Percentiles rank a stretch among this genome's conserved stretches.
These are phyloP conservation scores for Ganoderma resinaceum DNA, from an alignment of 1,284 basidiomycete genomes.

Conservation along the genomic window DNA sequence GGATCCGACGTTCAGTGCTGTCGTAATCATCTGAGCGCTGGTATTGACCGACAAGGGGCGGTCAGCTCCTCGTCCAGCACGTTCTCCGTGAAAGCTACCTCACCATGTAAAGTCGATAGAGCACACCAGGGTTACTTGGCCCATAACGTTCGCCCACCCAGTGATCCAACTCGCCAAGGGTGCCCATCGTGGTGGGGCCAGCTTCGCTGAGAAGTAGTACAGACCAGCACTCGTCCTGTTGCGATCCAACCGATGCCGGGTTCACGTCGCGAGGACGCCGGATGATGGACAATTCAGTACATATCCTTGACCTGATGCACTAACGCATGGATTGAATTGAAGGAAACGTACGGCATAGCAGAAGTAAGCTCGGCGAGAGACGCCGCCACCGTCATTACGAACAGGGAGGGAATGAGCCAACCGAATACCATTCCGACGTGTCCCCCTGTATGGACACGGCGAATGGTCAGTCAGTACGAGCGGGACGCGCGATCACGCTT, in stretches of 20 bases:
- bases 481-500: neutral
- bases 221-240: slow-evolving; percentile 59
- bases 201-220: slow-evolving; percentile 78
- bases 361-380: slow-evolving; percentile 79
- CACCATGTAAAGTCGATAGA: slow-evolving; percentile 78
- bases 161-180: slow-evolving; percentile 80
- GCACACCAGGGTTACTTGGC: slow-evolving; percentile 70
- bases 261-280: neutral
- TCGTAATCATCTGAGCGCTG: slow-evolving; percentile 78
- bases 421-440: slow-evolving; percentile 82
- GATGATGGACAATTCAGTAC: neutral
- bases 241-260: neutral
- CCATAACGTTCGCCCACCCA: slow-evolving; percentile 70
- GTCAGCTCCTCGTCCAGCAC: neutral
- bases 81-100: slow-evolving; percentile 18
- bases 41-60: neutral
- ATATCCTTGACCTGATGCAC: neutral
- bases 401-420: slow-evolving; percentile 76
- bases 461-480: neutral
- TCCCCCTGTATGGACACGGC: slow-evolving; percentile 52
- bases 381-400: slow-evolving; percentile 70
- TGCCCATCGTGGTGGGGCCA: slow-evolving; percentile 66
- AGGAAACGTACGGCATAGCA: slow-evolving; percentile 71
- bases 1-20: slow-evolving; percentile 67
- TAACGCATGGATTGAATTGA: neutral